Evolutionary conservation across 2,329 filamentous ascomycete genomes (phyloP).

Genomic region (Tolypocladium cylindrosporum): DNA sequence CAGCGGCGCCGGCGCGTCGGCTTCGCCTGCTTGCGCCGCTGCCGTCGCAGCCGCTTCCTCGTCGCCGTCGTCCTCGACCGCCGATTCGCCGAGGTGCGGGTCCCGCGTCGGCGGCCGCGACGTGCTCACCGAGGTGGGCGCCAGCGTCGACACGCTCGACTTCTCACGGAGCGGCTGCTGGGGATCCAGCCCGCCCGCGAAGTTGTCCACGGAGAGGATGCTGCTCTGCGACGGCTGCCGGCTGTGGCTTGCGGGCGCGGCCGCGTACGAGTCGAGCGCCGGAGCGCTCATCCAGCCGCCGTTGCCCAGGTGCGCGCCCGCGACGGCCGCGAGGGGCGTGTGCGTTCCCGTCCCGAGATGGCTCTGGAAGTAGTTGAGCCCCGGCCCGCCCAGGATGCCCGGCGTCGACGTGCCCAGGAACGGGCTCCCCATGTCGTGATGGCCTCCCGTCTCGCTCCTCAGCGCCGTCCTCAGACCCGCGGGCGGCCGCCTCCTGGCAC

Average conservation of each 20-base stretch:
- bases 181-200: constrained; percentile 21
- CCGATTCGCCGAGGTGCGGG: constrained; percentile 24
- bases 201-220: constrained; percentile 33
- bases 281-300: constrained; percentile 22
- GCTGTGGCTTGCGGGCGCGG: constrained; percentile 21
- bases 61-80: constrained; percentile 25
- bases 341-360: constrained; percentile 68
- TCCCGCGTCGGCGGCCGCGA: constrained; percentile 51
- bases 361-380: constrained; percentile 74
- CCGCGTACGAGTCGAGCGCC: constrained; percentile 3
- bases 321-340: constrained; percentile 70
- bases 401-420: constrained; percentile 52
- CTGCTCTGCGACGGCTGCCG: constrained; percentile 37
- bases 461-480: constrained; percentile 22
- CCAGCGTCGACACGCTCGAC: constrained; percentile 52
- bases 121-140: constrained; percentile 40
- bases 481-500: constrained; percentile 1
- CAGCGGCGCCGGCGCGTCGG: not conserved
- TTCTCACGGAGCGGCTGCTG: constrained; percentile 41
- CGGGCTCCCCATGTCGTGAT: constrained; percentile 39
- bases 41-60: constrained; percentile 2
- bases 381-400: constrained; percentile 61
- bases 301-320: constrained; percentile 45
- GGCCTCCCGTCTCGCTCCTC: constrained; percentile 16
- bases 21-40: constrained; percentile 16